These are phyloP conservation scores for Zygnema circumcarinatum DNA, from an alignment of 139 green algal species.

Conservation along the genomic window DNA sequence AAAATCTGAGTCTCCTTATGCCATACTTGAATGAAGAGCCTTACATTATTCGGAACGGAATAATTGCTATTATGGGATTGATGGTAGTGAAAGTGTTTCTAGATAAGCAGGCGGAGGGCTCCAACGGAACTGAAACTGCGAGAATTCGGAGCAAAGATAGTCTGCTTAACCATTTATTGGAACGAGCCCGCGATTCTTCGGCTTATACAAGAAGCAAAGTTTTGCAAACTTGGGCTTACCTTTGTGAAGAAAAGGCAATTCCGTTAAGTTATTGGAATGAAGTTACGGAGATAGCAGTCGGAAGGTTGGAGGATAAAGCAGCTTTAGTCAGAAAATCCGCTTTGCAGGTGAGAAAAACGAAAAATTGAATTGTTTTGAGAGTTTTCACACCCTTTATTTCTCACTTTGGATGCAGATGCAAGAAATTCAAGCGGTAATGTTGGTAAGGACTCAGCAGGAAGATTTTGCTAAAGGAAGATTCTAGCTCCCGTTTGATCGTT, in stretches of 20 bases:
- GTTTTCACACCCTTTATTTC: background rate
- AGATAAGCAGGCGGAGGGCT: background rate
- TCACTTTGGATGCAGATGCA: no score
- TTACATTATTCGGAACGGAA: slow-evolving; percentile 73
- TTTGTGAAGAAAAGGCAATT: slow-evolving; percentile 72
- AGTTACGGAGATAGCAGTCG: slow-evolving; percentile 73
- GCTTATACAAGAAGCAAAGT: slow-evolving; percentile 72
- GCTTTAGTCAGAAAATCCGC: slow-evolving; percentile 78
- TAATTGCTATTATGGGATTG: slow-evolving; percentile 72
- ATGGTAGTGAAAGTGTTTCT: slow-evolving; percentile 54
- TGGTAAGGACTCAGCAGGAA: no score
- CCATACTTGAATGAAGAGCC: slow-evolving; percentile 77
- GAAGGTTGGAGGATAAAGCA: slow-evolving; percentile 85
- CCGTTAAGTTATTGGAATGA: slow-evolving; percentile 74
- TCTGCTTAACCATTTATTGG: slow-evolving; percentile 77
- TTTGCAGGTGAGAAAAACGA: slow-evolving; percentile 72
- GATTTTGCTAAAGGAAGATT: no score
- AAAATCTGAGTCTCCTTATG: slow-evolving; percentile 67
- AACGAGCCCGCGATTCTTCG: slow-evolving; percentile 71
- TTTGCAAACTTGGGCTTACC: slow-evolving; percentile 76
- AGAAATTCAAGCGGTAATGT: no score
- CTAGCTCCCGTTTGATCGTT: background rate
- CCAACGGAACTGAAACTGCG: slow-evolving; percentile 6
- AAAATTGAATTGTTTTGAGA: background rate
- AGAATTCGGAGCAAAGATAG: slow-evolving; percentile 77